Base-by-base conservation (phyloP, 2,329 filamentous ascomycete species). In the Alternaria viburni region DNA sequence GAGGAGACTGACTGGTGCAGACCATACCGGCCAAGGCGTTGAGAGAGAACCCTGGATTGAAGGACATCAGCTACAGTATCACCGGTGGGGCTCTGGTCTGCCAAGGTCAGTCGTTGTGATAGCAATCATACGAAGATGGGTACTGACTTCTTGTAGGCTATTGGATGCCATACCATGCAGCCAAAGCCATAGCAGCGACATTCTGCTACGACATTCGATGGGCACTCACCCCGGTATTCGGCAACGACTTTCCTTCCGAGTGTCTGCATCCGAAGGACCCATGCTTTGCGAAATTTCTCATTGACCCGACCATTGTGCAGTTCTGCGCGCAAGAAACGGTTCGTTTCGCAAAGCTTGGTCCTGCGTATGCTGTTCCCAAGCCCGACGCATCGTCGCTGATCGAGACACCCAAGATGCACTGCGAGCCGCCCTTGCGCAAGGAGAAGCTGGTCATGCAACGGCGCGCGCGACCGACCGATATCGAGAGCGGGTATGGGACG, bases 81-180 rank as follows among this genome's bases (percentile, higher is more conserved):
- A 99, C 96, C 1, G 96, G 96, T 25, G 96, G 96, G 7, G 90
- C 93, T 28, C 89, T 98, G 61, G 89, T 89, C 64, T 95, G 94
- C 56, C 96, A 99, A 89, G 74, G 74, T 77, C n/a, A 62, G 71
- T 69, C 10, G 23, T 69, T 11, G 23, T 45, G 6, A n/a, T 43
- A 4, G 7, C 3, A 36, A 2, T 5, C 9, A n/a, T 19, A 10
- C 1, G 30, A 21, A 11, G 13, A 1, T 6, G 21, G 13, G 60
- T 50, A 44, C 66, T 72, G 45, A 75, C 49, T 6, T 30, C 25
- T 13, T 23, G 64, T 43, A 97, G 93, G 96, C 32, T 99, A 98
- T 80, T 99, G 96, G 96, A 93, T 98, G 87, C 95, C 95, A 3
- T 98, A 90, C 73, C 83, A 88, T 43, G 96, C 93, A 69, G 96